Conservation (phyloP, 2,329 filamentous ascomycete species). For the Fusarium sp. region DNA sequence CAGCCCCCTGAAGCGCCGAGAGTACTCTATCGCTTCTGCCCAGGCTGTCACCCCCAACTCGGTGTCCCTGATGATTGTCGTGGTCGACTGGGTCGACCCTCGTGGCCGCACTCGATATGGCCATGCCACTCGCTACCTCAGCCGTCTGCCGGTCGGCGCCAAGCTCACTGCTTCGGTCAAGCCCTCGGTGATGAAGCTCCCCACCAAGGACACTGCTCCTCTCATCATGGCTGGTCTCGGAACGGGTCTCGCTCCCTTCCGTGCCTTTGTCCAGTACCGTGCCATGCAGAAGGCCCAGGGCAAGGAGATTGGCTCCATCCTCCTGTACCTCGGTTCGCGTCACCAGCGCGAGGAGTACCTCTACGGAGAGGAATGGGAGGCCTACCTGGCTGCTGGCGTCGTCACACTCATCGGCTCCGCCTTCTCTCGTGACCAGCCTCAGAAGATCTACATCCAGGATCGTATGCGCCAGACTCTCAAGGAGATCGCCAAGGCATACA, state of each 20-base stretch:
- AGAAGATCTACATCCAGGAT: slow-evolving; percentile 99
- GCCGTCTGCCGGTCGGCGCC: slow-evolving; percentile 74
- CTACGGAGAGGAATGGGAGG: slow-evolving; percentile 99
- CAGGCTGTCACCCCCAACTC: slow-evolving; percentile 90
- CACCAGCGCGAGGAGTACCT: slow-evolving; percentile 99
- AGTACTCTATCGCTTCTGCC: slow-evolving; percentile 98
- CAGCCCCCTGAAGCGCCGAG: slow-evolving; percentile 89
- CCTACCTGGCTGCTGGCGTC: slow-evolving; percentile 92
- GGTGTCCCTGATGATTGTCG: slow-evolving; percentile 96
- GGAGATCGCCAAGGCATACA: slow-evolving; percentile 85
- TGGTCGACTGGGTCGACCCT: slow-evolving; percentile 92
- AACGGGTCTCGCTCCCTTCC: slow-evolving; percentile 97
- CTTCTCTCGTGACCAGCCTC: slow-evolving; percentile 93
- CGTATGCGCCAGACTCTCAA: slow-evolving; percentile 88
- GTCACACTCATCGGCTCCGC: slow-evolving; percentile 92
- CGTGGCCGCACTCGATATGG: slow-evolving; percentile 88
- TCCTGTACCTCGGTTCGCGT: slow-evolving; percentile 95
- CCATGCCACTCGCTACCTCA: slow-evolving; percentile 91
- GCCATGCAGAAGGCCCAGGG: slow-evolving; percentile 98
- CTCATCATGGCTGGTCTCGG: slow-evolving; percentile 99
- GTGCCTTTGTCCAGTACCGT: slow-evolving; percentile 96
- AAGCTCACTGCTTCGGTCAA: slow-evolving; percentile 93
- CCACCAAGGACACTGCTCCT: slow-evolving; percentile 81
- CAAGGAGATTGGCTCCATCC: slow-evolving; percentile 89
- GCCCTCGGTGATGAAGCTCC: slow-evolving; percentile 99